Percentiles rank a stretch among this genome's conserved stretches.
These are phyloP conservation scores for Conoideocrella luteorostrata DNA, from an alignment of 2,329 filamentous ascomycete species.

Conservation along the genomic window DNA sequence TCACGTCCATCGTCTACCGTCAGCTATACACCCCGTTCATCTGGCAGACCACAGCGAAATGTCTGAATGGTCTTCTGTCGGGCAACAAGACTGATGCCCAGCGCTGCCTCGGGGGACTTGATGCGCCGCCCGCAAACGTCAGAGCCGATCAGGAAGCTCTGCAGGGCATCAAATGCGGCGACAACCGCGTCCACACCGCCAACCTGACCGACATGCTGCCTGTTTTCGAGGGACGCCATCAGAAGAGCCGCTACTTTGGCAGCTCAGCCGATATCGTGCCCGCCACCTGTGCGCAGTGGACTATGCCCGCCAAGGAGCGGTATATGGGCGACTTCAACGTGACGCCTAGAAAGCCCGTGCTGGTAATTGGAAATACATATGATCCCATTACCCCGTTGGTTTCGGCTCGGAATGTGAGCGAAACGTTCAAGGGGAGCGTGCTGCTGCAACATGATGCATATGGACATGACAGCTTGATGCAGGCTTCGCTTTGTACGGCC, in stretches of 20 bases:
- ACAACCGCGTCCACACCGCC: conserved; percentile 20
- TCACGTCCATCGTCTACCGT: background rate
- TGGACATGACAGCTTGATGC: conserved; percentile 11
- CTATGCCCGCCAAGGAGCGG: conserved; percentile 28
- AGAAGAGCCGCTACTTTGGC: conserved; percentile 22
- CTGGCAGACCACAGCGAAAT: conserved; percentile 5
- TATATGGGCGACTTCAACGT: conserved; percentile 26
- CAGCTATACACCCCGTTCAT: conserved; percentile 1
- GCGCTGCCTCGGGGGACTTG: no score
- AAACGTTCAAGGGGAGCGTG: conserved; percentile 8
- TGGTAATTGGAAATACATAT: conserved; percentile 31
- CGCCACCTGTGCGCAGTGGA: conserved; percentile 32
- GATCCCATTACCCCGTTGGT: conserved; percentile 18
- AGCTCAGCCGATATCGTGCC: conserved; percentile 11
- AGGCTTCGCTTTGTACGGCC: conserved; percentile 13
- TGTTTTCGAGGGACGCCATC: conserved; percentile 15
- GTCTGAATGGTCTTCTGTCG: background rate
- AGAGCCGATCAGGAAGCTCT: conserved; percentile 3
- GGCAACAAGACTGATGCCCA: background rate
- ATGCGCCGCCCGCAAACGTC: no score
- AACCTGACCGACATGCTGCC: conserved; percentile 22
- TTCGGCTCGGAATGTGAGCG: conserved; percentile 6
- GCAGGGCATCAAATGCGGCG: conserved; percentile 29
- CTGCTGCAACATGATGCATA: conserved; percentile 6
- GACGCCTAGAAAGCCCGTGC: conserved; percentile 25